phyloP scores from a whole-genome alignment of 2,329 filamentous ascomycete genomes.

The Dothistroma septosporum region DNA sequence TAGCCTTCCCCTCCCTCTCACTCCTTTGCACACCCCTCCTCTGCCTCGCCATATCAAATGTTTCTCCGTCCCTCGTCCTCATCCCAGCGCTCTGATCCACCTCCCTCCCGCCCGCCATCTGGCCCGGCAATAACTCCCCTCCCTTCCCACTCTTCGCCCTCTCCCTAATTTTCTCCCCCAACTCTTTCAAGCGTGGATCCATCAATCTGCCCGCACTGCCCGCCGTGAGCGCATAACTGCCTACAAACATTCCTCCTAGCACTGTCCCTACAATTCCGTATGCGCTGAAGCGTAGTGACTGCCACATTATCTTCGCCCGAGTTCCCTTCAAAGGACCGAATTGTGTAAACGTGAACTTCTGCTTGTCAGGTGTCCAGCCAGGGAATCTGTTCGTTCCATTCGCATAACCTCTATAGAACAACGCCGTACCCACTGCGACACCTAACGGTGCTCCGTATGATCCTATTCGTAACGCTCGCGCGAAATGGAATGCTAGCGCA shows the following conservation, averaged over 20 bases:
- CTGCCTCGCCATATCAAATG: conserved; percentile 31
- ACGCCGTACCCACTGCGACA: conserved; percentile 29
- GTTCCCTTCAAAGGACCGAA: conserved; percentile 32
- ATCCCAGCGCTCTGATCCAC: conserved; percentile 21
- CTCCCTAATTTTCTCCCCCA: conserved; percentile 36
- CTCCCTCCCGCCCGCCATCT: conserved; percentile 15
- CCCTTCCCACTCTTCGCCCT: conserved; percentile 24
- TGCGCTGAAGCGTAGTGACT: conserved; percentile 28
- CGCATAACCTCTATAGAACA: conserved; percentile 32
- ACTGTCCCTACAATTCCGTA: conserved; percentile 33
- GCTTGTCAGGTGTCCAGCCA: conserved; percentile 37
- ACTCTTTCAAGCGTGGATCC: conserved; percentile 41
- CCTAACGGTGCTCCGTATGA: conserved; percentile 40
- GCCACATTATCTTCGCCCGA: conserved; percentile 34
- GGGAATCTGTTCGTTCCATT: conserved; percentile 39
- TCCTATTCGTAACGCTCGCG: conserved; percentile 36
- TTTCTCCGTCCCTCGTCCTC: conserved; percentile 25
- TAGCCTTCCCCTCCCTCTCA: conserved; percentile 4
- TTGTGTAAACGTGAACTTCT: conserved; percentile 39
- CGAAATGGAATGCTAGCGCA: conserved; percentile 40
- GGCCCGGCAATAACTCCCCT: conserved; percentile 4
- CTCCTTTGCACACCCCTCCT: conserved; percentile 24
- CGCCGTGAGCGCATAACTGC: conserved; percentile 33
- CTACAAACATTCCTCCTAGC: conserved; percentile 32
- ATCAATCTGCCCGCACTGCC: conserved; percentile 34